Conservation (phyloP, 805 yeast genomes). For the Cyberlindnera mycetangii region DNA sequence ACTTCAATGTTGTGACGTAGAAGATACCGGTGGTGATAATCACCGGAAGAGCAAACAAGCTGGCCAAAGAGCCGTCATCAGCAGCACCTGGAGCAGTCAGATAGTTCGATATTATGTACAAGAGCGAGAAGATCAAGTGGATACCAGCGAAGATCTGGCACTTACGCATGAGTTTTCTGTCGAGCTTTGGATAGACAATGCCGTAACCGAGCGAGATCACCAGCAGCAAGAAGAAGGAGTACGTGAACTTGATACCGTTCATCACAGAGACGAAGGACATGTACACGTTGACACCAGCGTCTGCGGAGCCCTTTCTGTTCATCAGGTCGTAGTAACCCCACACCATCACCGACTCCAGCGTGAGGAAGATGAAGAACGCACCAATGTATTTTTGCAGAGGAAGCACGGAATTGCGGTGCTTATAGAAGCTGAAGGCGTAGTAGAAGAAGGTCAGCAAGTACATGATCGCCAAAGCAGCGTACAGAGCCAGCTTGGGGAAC, state of each 20-base stretch:
- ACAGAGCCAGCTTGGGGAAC: constrained; percentile 85
- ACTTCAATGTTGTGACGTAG: constrained; percentile 69
- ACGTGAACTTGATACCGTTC: constrained; percentile 78
- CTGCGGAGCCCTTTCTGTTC: constrained; percentile 52
- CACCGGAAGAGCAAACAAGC: constrained; percentile 59
- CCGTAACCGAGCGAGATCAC: constrained; percentile 93
- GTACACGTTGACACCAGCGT: constrained; percentile 64
- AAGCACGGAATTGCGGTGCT: constrained; percentile 80
- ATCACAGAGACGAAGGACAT: constrained; percentile 74
- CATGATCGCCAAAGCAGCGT: constrained; percentile 79
- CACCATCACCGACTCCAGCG: constrained; percentile 78
- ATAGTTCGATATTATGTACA: constrained; percentile 54
- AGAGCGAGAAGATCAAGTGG: constrained; percentile 53
- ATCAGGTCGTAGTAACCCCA: constrained; percentile 90
- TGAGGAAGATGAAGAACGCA: constrained; percentile 77
- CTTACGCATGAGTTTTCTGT: constrained; percentile 68
- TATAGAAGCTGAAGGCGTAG: constrained; percentile 82
- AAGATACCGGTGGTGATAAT: constrained; percentile 65
- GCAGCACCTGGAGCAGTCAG: constrained; percentile 48
- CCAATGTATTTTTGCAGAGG: constrained; percentile 90
- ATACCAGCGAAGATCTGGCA: constrained; percentile 57
- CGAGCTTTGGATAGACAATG: constrained; percentile 83
- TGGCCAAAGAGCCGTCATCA: constrained; percentile 23
- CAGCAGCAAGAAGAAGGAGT: constrained; percentile 81
- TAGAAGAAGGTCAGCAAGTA: constrained; percentile 80